These are phyloP conservation scores for Taiozyma sp. DNA, from an alignment of 1,139 yeast species.

Conservation along the genomic window DNA sequence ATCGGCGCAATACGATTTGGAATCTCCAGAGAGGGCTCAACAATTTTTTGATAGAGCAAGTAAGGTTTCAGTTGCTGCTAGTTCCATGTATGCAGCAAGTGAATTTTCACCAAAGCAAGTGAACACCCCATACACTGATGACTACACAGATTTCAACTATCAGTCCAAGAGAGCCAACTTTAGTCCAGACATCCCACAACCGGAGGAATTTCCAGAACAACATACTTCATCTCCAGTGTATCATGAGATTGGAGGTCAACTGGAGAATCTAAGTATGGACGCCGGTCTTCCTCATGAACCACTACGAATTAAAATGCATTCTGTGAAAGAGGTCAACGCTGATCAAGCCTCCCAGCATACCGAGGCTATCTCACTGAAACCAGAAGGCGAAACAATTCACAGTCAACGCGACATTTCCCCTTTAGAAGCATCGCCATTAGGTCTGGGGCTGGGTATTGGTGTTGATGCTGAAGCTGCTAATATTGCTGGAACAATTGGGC, in stretches of 20 bases:
- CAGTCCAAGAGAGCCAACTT: neutral
- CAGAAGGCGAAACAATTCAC: neutral
- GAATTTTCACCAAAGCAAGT: constrained; percentile 3
- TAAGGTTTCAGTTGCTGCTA: constrained; percentile 2
- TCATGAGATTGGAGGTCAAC: constrained; percentile 15
- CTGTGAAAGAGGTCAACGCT: constrained; percentile 6
- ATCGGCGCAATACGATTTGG: neutral
- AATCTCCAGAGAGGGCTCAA: neutral
- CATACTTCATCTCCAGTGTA: constrained; percentile 3
- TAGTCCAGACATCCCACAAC: neutral
- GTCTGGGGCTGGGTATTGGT: neutral
- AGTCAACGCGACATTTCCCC: neutral
- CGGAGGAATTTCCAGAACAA: neutral
- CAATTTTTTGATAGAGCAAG: neutral
- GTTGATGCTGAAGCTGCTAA: neutral
- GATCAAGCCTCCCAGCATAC: neutral
- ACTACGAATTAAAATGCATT: constrained; percentile 10
- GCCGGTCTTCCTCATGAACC: constrained; percentile 1
- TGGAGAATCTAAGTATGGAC: constrained; percentile 12
- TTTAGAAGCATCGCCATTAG: neutral
- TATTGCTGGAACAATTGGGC: neutral
- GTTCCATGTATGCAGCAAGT: constrained; percentile 1
- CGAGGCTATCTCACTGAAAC: neutral
- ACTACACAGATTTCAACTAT: neutral
- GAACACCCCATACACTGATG: neutral